These are phyloP conservation scores for Gypsophila paniculata DNA, from an alignment of 179 eudicot genomes.

Conservation along the genomic window DNA sequence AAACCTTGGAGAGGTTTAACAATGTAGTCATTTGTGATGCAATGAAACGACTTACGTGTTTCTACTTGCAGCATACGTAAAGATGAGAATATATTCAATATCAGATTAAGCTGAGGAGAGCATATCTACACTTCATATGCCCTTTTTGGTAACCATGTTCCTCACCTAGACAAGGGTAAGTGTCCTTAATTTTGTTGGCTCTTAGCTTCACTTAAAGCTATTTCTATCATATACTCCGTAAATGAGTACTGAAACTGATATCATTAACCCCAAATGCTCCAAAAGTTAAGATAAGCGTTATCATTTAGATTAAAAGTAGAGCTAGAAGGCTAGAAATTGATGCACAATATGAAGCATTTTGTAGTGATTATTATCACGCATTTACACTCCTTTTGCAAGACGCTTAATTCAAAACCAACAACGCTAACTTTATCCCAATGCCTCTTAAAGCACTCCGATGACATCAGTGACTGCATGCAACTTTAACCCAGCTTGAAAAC, in stretches of 20 bases:
- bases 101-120: slow-evolving; percentile 16
- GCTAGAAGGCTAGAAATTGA: not conserved
- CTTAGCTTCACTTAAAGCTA: slow-evolving; percentile 26
- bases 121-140: slow-evolving; percentile 20
- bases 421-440: not conserved
- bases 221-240: not conserved
- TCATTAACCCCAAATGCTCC: too few species aligned
- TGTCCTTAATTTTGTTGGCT: slow-evolving; percentile 27
- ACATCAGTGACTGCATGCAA: not conserved
- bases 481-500: not conserved
- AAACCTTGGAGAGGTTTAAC: slow-evolving; percentile 14
- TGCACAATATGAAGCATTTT: not conserved
- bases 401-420: not conserved
- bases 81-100: slow-evolving; percentile 21
- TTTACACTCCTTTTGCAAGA: not conserved
- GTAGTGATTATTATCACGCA: not conserved
- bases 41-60: slow-evolving; percentile 17
- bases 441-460: not conserved
- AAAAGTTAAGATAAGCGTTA: too few species aligned
- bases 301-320: too few species aligned
- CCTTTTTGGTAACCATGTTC: not conserved
- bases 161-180: slow-evolving; percentile 18
- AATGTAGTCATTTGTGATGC: slow-evolving; percentile 16
- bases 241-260: not conserved
- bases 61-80: slow-evolving; percentile 17